Percentiles rank a stretch among this genome's conserved stretches.
Evolutionary conservation across 805 yeast genomes (phyloP).

Genomic region (Cyberlindnera japonica): DNA sequence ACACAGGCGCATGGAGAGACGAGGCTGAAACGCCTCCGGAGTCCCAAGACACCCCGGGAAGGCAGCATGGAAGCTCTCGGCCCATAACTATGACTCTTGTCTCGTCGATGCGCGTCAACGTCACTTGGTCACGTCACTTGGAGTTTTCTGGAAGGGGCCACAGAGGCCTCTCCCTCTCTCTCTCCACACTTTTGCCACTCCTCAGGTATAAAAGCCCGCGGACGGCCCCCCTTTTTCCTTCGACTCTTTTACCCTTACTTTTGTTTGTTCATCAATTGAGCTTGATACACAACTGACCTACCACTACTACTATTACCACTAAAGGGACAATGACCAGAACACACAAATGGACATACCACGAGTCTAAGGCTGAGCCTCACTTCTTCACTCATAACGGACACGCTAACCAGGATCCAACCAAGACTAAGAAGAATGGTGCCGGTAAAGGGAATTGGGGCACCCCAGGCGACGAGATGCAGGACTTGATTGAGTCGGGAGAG

Average conservation of each 20-base stretch:
- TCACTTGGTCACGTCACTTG: too few relatives aligned
- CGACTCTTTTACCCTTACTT: not conserved
- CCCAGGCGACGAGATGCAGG: conserved; percentile 72
- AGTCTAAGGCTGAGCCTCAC: conserved; percentile 54
- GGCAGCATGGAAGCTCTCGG: too few relatives aligned
- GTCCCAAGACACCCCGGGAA: too few relatives aligned
- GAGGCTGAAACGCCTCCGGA: too few relatives aligned
- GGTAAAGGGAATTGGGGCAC: conserved; percentile 90
- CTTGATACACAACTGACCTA: not conserved
- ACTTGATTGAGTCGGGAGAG: conserved; percentile 56
- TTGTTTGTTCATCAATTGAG: not conserved
- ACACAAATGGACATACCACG: conserved; percentile 67
- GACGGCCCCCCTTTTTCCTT: too few relatives aligned
- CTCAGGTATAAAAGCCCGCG: not conserved
- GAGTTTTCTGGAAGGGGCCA: not conserved
- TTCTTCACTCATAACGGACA: conserved; percentile 80
- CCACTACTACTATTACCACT: not conserved
- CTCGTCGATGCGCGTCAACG: too few relatives aligned
- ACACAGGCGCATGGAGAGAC: too few relatives aligned
- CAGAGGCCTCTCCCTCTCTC: too few relatives aligned
- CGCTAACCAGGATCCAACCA: conserved; percentile 64
- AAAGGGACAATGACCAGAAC: conserved; percentile 63
- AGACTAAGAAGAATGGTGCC: conserved; percentile 77
- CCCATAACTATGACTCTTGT: too few relatives aligned
- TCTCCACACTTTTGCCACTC: too few relatives aligned